Percentiles rank a stretch among this genome's conserved stretches.
Evolutionary conservation across 2,329 filamentous ascomycete species (phyloP).

Genomic region (Decorospora gaudefroyi): DNA sequence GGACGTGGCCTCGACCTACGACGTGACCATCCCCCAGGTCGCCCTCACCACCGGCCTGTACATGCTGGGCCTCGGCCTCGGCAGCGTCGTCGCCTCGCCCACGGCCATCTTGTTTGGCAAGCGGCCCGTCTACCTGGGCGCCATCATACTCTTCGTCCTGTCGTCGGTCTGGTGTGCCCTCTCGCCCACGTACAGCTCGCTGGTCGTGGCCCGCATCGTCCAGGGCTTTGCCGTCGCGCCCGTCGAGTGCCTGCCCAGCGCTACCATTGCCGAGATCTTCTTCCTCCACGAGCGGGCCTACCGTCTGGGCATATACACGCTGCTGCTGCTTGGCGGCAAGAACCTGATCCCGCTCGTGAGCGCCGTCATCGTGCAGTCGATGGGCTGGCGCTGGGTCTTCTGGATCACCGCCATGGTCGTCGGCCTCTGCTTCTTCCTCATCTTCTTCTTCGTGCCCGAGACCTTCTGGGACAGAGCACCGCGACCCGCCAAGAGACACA

Average conservation of each 20-base stretch:
- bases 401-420: conserved; percentile 85
- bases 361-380: conserved; percentile 75
- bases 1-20: conserved; percentile 70
- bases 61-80: conserved; percentile 92
- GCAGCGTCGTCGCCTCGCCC: conserved; percentile 81
- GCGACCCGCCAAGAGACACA: conserved; percentile 50
- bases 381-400: conserved; percentile 90
- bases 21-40: conserved; percentile 71
- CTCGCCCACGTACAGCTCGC: conserved; percentile 78
- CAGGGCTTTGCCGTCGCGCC: conserved; percentile 87
- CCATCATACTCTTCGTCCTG: conserved; percentile 74
- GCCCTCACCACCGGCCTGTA: conserved; percentile 88
- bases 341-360: conserved; percentile 87
- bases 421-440: conserved; percentile 67
- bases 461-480: conserved; percentile 94
- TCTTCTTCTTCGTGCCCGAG: conserved; percentile 92
- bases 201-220: conserved; percentile 81
- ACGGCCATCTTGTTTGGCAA: conserved; percentile 92
- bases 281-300: conserved; percentile 94
- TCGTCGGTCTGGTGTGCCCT: conserved; percentile 82
- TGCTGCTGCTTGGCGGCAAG: conserved; percentile 86
- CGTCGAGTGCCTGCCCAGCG: conserved; percentile 89
- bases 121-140: conserved; percentile 81
- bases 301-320: conserved; percentile 88
- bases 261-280: conserved; percentile 94